Percentiles rank a stretch among this genome's conserved stretches.
Conservation (phyloP, 2,329 filamentous ascomycete genomes). For the Neoarthrinium moseri region DNA sequence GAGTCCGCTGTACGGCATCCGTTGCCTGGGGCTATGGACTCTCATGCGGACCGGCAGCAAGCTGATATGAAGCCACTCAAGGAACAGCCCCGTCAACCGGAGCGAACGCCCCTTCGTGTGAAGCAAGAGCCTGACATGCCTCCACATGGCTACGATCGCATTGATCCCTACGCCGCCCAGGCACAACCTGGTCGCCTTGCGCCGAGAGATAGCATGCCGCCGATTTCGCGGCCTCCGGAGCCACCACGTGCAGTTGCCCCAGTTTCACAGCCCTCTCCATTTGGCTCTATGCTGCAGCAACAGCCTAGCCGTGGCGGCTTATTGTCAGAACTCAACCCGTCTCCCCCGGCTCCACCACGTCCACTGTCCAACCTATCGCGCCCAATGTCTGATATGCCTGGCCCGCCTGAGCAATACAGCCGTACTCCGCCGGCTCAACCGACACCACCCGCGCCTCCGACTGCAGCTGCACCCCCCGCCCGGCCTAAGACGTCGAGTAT, state of each 20-base stretch:
- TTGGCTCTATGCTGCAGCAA: slow-evolving; percentile 36
- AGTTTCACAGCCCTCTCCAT: slow-evolving; percentile 28
- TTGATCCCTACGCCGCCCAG: slow-evolving; percentile 42
- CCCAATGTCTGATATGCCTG: slow-evolving; percentile 26
- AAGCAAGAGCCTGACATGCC: slow-evolving; percentile 51
- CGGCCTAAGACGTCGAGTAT: slow-evolving; percentile 59
- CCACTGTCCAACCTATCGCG: slow-evolving; percentile 28
- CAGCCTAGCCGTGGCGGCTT: slow-evolving; percentile 38
- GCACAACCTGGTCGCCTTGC: slow-evolving; percentile 36
- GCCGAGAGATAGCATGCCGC: slow-evolving; percentile 38
- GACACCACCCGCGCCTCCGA: slow-evolving; percentile 32
- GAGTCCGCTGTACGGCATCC: slow-evolving; percentile 27
- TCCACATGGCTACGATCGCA: slow-evolving; percentile 30
- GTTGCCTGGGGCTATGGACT: slow-evolving; percentile 27
- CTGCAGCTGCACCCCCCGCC: slow-evolving; percentile 37
- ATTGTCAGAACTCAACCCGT: slow-evolving; percentile 38
- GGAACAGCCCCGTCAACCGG: slow-evolving; percentile 27
- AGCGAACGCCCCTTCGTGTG: slow-evolving; percentile 33
- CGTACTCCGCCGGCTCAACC: slow-evolving; percentile 31
- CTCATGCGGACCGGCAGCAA: slow-evolving; percentile 29
- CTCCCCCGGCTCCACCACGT: slow-evolving; percentile 36
- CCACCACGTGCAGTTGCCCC: slow-evolving; percentile 36
- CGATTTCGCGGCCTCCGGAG: slow-evolving; percentile 41
- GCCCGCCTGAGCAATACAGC: slow-evolving; percentile 27
- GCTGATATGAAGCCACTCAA: slow-evolving; percentile 28